phyloP scores from a whole-genome alignment of 1,284 basidiomycete genomes.

The Leccinum proximum region DNA sequence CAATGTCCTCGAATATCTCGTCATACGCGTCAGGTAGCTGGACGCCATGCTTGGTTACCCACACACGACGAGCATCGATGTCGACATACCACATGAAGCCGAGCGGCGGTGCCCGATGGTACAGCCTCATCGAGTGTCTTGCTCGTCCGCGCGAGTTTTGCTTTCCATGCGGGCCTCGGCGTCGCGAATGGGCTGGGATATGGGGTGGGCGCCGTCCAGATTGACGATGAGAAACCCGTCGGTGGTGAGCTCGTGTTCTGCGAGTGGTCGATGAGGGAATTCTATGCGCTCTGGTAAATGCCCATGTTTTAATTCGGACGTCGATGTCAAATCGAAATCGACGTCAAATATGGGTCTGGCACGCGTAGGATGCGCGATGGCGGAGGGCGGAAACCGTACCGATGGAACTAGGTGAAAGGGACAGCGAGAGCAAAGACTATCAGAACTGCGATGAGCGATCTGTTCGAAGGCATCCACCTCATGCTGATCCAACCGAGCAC shows the following conservation, averaged over 20 bases:
- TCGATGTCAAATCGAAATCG: background rate
- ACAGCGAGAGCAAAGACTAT: slow-evolving; percentile 1
- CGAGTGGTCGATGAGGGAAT: slow-evolving; percentile 1
- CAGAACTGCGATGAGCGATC: slow-evolving; percentile 5
- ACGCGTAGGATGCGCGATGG: background rate
- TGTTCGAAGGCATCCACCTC: slow-evolving; percentile 4
- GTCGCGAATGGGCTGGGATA: slow-evolving; percentile 41
- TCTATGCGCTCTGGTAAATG: background rate
- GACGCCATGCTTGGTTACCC: slow-evolving; percentile 39
- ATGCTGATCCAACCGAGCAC: background rate
- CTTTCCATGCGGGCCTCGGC: slow-evolving; percentile 38
- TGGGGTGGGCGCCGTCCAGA: slow-evolving; percentile 36
- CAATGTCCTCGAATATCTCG: slow-evolving; percentile 50
- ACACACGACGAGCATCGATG: background rate
- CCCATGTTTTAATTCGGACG: background rate
- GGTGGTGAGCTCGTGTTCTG: slow-evolving; percentile 20
- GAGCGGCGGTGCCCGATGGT: slow-evolving; percentile 44
- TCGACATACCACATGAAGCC: slow-evolving; percentile 52
- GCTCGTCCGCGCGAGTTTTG: slow-evolving; percentile 41
- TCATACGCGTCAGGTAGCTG: slow-evolving; percentile 59
- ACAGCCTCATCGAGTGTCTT: slow-evolving; percentile 41
- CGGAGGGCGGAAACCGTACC: background rate
- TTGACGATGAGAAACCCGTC: slow-evolving; percentile 33
- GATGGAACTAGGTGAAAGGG: background rate
- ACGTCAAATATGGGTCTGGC: background rate